These are phyloP conservation scores for Podospora tetraspora DNA, from an alignment of 495 filamentous ascomycete genomes.

Conservation along the genomic window DNA sequence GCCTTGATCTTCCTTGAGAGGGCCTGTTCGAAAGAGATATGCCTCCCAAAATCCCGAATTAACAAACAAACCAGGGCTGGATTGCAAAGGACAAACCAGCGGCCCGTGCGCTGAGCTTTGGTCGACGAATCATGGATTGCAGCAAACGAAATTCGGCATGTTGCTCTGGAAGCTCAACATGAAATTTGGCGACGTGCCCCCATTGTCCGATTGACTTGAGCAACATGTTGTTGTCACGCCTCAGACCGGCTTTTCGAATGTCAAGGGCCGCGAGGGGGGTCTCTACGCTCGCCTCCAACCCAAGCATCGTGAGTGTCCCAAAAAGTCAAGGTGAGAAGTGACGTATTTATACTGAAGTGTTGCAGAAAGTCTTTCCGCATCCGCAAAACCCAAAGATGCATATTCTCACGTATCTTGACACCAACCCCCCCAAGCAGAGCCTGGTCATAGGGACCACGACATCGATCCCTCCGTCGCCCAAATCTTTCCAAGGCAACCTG, in stretches of 20 bases:
- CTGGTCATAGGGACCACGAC: constrained; percentile 74
- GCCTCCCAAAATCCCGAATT: too few relatives aligned
- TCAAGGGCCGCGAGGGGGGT: constrained; percentile 17
- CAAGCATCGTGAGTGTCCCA: constrained; percentile 40
- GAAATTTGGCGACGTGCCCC: neutral
- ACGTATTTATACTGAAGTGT: neutral
- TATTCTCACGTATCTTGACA: constrained; percentile 71
- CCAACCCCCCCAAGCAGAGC: constrained; percentile 58
- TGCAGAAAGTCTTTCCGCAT: constrained; percentile 69
- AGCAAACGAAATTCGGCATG: neutral
- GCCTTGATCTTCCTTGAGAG: too few relatives aligned
- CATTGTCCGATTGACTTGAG: neutral
- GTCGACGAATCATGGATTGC: neutral
- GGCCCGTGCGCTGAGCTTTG: neutral
- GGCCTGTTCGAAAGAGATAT: too few relatives aligned
- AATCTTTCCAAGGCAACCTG: constrained; percentile 70
- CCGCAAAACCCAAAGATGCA: constrained; percentile 39
- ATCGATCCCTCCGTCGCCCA: constrained; percentile 67
- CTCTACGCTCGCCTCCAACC: constrained; percentile 39
- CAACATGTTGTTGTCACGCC: constrained; percentile 21
- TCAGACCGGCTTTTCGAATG: constrained; percentile 9
- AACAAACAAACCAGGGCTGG: too few relatives aligned
- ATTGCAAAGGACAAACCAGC: too few relatives aligned
- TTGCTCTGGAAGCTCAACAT: neutral
- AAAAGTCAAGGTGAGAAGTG: neutral